A percentile compares a stretch with the other conserved stretches of the same genome.
phyloP scores from a whole-genome alignment of 371 early-diverging fungal species.

The Choanephora cucurbitarum region DNA sequence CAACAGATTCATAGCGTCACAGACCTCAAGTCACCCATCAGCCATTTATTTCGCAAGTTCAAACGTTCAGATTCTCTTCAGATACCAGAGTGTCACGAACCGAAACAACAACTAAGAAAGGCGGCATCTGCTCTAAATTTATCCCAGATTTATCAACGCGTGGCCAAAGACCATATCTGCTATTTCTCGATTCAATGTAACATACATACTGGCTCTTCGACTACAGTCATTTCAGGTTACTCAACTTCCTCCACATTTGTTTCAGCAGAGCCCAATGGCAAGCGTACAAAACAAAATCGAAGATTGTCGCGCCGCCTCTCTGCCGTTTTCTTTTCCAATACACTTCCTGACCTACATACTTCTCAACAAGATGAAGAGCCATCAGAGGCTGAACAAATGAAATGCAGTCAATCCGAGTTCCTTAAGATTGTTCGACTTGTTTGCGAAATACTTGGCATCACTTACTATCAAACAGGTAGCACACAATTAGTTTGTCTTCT shows the following conservation, averaged over 20 bases:
- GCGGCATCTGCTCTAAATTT: conserved; percentile 36
- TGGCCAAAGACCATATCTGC: conserved; percentile 42
- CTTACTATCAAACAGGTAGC: conserved; percentile 33
- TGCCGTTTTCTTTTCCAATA: conserved; percentile 18
- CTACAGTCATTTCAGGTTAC: conserved; percentile 31
- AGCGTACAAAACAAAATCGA: background rate
- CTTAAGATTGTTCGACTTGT: conserved; percentile 31
- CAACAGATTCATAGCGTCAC: conserved; percentile 17
- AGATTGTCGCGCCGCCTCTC: conserved; percentile 17
- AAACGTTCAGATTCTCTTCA: conserved; percentile 16
- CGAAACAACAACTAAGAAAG: conserved; percentile 26
- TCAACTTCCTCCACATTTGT: conserved; percentile 25
- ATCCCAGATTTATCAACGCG: conserved; percentile 42
- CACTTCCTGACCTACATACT: background rate
- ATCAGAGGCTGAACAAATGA: conserved; percentile 15
- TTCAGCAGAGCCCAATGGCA: conserved; percentile 6
- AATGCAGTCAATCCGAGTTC: conserved; percentile 33
- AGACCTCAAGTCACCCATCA: conserved; percentile 29
- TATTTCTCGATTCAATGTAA: conserved; percentile 43
- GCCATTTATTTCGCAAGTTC: conserved; percentile 27
- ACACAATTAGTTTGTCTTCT: conserved; percentile 41
- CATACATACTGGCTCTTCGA: conserved; percentile 16
- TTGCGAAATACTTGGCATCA: conserved; percentile 46
- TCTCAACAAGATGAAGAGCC: conserved; percentile 4
- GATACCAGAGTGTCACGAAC: conserved; percentile 4